Evolutionary conservation across 345 rosid species (phyloP).

Genomic region (Triadica sebifera): DNA sequence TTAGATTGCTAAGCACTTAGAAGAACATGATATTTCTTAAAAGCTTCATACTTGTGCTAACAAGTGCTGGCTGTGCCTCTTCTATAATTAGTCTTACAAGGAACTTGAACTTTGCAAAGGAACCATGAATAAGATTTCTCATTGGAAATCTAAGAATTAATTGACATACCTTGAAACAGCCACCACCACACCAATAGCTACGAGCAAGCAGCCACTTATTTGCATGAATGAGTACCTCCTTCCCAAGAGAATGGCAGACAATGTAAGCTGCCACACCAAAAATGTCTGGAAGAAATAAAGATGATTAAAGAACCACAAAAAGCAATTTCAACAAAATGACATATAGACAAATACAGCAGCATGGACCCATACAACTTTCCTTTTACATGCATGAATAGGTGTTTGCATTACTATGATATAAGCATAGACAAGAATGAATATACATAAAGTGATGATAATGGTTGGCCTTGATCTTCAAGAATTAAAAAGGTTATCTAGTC

Average conservation of each 20-base stretch:
- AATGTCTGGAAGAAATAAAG: conserved; percentile 50
- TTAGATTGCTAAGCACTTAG: conserved; percentile 4
- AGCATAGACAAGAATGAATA: background rate
- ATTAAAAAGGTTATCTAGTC: background rate
- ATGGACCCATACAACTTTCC: background rate
- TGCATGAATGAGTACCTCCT: conserved; percentile 60
- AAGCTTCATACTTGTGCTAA: background rate
- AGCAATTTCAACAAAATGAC: background rate
- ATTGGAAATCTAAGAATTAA: background rate
- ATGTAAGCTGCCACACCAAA: conserved; percentile 81
- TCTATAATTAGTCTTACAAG: background rate
- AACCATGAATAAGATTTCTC: too few relatives aligned
- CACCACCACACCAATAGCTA: conserved; percentile 66
- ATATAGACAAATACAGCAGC: background rate
- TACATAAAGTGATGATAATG: background rate
- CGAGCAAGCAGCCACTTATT: conserved; percentile 73
- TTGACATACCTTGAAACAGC: conserved; percentile 69
- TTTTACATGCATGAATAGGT: background rate
- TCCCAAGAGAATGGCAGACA: conserved; percentile 60
- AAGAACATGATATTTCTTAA: background rate
- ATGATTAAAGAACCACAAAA: background rate
- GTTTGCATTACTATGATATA: background rate
- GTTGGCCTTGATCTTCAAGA: background rate
- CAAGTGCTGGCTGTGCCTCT: background rate
- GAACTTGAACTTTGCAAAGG: background rate